Evolutionary conservation across 2,329 filamentous ascomycete species (phyloP), one percentile per base, ranked within the genome.

Genomic region (Aureobasidium sp.): DNA sequence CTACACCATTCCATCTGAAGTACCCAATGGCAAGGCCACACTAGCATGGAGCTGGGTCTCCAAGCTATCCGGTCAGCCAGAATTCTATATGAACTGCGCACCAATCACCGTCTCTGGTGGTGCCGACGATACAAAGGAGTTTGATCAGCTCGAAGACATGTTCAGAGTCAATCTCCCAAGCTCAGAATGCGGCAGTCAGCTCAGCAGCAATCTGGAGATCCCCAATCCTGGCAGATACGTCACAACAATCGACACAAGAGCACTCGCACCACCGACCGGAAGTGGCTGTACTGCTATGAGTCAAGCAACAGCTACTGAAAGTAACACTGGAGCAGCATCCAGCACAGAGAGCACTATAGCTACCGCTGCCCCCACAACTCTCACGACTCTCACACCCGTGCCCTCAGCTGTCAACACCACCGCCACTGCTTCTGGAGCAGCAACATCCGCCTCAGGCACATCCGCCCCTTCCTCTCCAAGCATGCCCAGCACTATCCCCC

Each of bases 61-160:
- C 74, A 89, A 88, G 64, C 71, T 96, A 10, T 64, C 66, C 29
- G 94, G 94, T 3, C 96, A 96, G 78, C 87, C 92, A 0, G 94
- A 97, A 72, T 91, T 96, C 82, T 97, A 97, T 81, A 96, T 96
- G 91, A 95, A 96, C 82, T 99, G 93, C 68, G 90, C 89, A 0
- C 85, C 90, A 0, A 74, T 96, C 54, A 82, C 80, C 0, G 79
- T 97, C 29, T 84, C 83, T 0, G 76, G 74, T 5, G 75, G 76
- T 27, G 74, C 77, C 1, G 71, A 74, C 51, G 82, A 84, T 45
- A 68, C 84, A 59, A 73, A 78, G 1, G 82, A 83, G 66, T 82
- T 87, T 64, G 71, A 83, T 37, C 72, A 76, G 0, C 86, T 95
- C 13, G 90, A 90, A 0, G 78, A 85, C 62, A 87, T 95, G 84